Conservation (phyloP, 768 basidiomycete genomes). For the Asterophora lycoperdoides region DNA sequence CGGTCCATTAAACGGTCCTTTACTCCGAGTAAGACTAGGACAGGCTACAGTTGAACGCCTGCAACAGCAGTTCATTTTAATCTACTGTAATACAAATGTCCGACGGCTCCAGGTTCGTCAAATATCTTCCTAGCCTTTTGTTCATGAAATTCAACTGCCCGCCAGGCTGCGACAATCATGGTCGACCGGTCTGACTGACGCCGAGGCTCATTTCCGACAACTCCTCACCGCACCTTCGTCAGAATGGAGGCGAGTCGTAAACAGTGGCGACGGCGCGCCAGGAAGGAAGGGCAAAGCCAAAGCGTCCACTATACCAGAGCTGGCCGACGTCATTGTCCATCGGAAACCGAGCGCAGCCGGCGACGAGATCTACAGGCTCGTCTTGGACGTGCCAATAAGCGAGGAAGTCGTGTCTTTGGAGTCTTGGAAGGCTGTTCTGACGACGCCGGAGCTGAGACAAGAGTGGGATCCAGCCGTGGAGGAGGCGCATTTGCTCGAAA, state of each 20-base stretch:
- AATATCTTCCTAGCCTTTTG: not conserved
- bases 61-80: not conserved
- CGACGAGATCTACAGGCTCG: slow-evolving; percentile 75
- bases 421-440: slow-evolving; percentile 75
- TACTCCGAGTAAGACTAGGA: slow-evolving; percentile 10
- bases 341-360: slow-evolving; percentile 64
- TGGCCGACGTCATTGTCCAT: slow-evolving; percentile 74
- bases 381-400: slow-evolving; percentile 70
- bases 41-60: slow-evolving; percentile 1
- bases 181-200: slow-evolving; percentile 69
- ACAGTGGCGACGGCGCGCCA: slow-evolving; percentile 33
- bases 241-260: slow-evolving; percentile 80
- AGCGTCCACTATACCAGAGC: slow-evolving; percentile 47
- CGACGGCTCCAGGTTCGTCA: slow-evolving; percentile 57
- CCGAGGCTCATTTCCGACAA: slow-evolving; percentile 74
- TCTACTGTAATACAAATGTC: slow-evolving; percentile 31
- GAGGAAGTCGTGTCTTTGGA: slow-evolving; percentile 66
- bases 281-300: slow-evolving; percentile 63
- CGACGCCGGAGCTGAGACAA: slow-evolving; percentile 81
- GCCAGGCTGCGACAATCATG: slow-evolving; percentile 77
- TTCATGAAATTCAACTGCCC: not conserved
- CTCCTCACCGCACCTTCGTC: slow-evolving; percentile 66
- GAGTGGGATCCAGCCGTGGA: slow-evolving; percentile 96
- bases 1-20: not conserved
- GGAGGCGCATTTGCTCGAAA: slow-evolving; percentile 73